Evolutionary conservation across 192 early-diverging fungal genomes (phyloP), one percentile per base, ranked within the genome.

Genomic region (Coemansia sp.): DNA sequence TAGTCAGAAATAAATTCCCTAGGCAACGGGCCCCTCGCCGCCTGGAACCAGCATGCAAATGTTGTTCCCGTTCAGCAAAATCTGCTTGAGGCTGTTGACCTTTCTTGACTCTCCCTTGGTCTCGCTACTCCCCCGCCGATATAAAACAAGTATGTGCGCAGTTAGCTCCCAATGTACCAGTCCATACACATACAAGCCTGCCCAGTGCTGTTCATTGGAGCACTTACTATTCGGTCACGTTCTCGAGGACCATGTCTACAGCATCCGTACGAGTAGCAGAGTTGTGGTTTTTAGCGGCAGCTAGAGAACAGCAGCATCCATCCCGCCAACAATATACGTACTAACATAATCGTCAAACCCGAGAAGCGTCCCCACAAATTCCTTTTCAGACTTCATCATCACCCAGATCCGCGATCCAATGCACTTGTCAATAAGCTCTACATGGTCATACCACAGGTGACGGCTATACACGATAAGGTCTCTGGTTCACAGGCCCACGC

Each of bases 291-390:
- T 13, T 35, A 22, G 40, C 25, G 35, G 17, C 27, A 28, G 8
- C 4, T 28, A 28, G 27, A 7, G 27, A 28, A 9, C 27, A 28
- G 46, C 55, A 52, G 51, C 44, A 72, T n/a, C n/a, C n/a, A n/a
- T n/a, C n/a, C n/a, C n/a, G n/a, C n/a, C n/a, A n/a, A n/a, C n/a
- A n/a, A n/a, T n/a, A 85, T 80, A 64, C 61, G 27, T 45, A 64
- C 61, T 97, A 54, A 96, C 94, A 77, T 84, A 99, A 71, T 99
- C 96, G 59, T 99, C 96, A 69, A 99, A 99, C n/a, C 91, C 92
- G 3, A 92, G 76, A 46, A 99, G 77, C 13, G 89, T 94, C 7
- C 96, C 96, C 14, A 85, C 83, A 63, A 99, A 99, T 73, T 99
- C 96, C 75, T 90, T 94, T 51, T 96, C 91, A 14, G 80, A 79